phyloP scores from a whole-genome alignment of 2,329 filamentous ascomycete genomes.

The Exophiala calicioides region DNA sequence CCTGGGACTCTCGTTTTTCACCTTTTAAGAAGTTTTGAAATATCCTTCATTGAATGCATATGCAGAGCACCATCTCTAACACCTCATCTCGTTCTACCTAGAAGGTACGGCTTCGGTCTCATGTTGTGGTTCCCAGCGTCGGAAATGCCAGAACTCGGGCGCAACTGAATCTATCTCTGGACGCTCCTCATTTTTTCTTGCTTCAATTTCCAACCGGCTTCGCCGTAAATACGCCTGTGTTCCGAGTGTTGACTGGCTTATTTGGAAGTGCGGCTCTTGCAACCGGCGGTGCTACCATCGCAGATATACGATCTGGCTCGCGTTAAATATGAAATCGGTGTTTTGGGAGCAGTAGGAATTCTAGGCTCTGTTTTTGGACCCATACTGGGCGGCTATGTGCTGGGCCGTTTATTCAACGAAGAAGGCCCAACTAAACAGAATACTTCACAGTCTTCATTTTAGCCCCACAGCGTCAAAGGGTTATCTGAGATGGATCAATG shows the following conservation, averaged over 20 bases:
- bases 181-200: constrained; percentile 52
- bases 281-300: constrained; percentile 47
- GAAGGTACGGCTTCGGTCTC: constrained; percentile 50
- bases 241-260: constrained; percentile 56
- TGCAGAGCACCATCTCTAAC: too few species aligned
- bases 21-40: too few species aligned
- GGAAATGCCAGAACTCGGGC: constrained; percentile 53
- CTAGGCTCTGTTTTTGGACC: constrained; percentile 45
- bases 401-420: too few species aligned
- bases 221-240: constrained; percentile 52
- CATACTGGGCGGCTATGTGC: too few species aligned
- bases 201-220: constrained; percentile 51
- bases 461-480: too few species aligned
- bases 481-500: too few species aligned
- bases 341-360: constrained; percentile 45
- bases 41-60: too few species aligned
- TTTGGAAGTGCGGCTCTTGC: constrained; percentile 49
- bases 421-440: too few species aligned
- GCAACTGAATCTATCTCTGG: constrained; percentile 51
- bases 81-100: too few species aligned
- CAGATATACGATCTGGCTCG: constrained; percentile 44
- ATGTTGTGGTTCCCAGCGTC: constrained; percentile 48
- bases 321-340: constrained; percentile 41
- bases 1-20: too few species aligned
- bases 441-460: too few species aligned